These are phyloP conservation scores for Beauveria sp. DNA, from an alignment of 2,329 filamentous ascomycete species.

Conservation along the genomic window DNA sequence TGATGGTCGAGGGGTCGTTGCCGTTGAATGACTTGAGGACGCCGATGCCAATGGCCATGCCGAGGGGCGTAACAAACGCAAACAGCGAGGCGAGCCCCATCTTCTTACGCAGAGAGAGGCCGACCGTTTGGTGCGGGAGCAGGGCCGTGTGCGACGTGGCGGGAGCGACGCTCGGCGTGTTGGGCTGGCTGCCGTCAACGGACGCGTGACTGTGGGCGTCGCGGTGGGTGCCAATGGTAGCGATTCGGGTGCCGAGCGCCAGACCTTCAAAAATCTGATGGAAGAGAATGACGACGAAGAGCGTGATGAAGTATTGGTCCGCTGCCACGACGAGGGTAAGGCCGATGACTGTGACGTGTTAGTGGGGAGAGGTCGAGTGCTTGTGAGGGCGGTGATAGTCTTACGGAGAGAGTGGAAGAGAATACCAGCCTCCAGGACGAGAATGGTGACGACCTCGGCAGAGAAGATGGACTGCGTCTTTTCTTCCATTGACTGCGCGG, in stretches of 20 bases:
- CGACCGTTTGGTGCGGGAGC: slow-evolving; percentile 8
- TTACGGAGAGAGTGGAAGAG: slow-evolving; percentile 65
- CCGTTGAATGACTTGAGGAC: slow-evolving; percentile 66
- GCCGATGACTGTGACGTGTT: slow-evolving; percentile 44
- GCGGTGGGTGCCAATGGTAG: slow-evolving; percentile 39
- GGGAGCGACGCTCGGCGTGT: slow-evolving; percentile 10
- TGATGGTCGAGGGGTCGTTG: slow-evolving; percentile 58
- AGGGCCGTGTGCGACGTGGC: slow-evolving; percentile 13
- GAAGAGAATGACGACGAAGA: slow-evolving; percentile 65
- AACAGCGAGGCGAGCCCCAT: slow-evolving; percentile 56
- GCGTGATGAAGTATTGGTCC: slow-evolving; percentile 47
- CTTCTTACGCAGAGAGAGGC: slow-evolving; percentile 41
- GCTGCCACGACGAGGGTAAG: slow-evolving; percentile 55
- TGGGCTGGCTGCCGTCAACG: slow-evolving; percentile 15
- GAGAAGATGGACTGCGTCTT: slow-evolving; percentile 21
- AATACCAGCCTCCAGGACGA: slow-evolving; percentile 65
- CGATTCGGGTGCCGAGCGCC: slow-evolving; percentile 64
- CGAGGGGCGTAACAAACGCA: slow-evolving; percentile 64
- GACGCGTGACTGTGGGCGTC: slow-evolving; percentile 8
- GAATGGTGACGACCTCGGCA: slow-evolving; percentile 50
- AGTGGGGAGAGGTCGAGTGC: neutral
- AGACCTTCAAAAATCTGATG: slow-evolving; percentile 75
- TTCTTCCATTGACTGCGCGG: slow-evolving; percentile 18
- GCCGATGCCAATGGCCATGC: slow-evolving; percentile 74
- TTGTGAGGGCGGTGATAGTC: slow-evolving; percentile 17